These are phyloP conservation scores for Hyphopichia wangnamkhiaoensis DNA, from an alignment of 1,139 yeast species.

Conservation along the genomic window DNA sequence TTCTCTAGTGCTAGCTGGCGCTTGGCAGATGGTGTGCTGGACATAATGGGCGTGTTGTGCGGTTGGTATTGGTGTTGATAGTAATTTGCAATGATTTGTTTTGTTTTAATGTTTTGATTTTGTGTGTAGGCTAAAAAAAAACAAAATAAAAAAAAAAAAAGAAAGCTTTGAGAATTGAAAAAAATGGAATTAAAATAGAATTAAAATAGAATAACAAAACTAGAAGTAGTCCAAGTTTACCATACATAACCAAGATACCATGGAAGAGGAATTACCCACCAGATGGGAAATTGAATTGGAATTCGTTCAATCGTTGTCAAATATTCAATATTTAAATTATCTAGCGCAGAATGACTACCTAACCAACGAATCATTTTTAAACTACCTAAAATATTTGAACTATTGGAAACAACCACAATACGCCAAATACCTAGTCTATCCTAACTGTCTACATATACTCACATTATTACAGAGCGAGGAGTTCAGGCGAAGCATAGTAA, in stretches of 20 bases:
- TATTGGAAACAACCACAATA: slow-evolving; percentile 75
- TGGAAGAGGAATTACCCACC: slow-evolving; percentile 51
- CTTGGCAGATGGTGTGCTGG: slow-evolving; percentile 9
- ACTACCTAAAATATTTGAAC: slow-evolving; percentile 65
- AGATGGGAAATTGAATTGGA: slow-evolving; percentile 84
- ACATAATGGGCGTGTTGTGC: slow-evolving; percentile 4
- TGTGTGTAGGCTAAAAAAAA: background rate
- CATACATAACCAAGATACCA: no score
- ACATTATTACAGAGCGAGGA: slow-evolving; percentile 58
- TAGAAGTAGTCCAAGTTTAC: no score
- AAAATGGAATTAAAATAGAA: background rate
- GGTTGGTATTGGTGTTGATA: background rate
- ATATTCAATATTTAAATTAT: slow-evolving; percentile 72
- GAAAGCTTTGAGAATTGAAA: background rate
- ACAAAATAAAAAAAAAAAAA: slow-evolving; percentile 1
- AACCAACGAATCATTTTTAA: slow-evolving; percentile 59
- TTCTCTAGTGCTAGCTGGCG: slow-evolving; percentile 36
- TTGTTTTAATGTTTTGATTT: slow-evolving; percentile 1
- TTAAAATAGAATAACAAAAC: background rate
- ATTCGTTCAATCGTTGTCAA: slow-evolving; percentile 80
- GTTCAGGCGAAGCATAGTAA: slow-evolving; percentile 55
- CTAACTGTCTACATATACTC: slow-evolving; percentile 69
- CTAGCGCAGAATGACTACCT: slow-evolving; percentile 74
- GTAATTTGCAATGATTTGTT: background rate
- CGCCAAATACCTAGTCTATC: slow-evolving; percentile 67